phyloP scores from a whole-genome alignment of 2,329 filamentous ascomycete genomes.

The Penicillium sp. region DNA sequence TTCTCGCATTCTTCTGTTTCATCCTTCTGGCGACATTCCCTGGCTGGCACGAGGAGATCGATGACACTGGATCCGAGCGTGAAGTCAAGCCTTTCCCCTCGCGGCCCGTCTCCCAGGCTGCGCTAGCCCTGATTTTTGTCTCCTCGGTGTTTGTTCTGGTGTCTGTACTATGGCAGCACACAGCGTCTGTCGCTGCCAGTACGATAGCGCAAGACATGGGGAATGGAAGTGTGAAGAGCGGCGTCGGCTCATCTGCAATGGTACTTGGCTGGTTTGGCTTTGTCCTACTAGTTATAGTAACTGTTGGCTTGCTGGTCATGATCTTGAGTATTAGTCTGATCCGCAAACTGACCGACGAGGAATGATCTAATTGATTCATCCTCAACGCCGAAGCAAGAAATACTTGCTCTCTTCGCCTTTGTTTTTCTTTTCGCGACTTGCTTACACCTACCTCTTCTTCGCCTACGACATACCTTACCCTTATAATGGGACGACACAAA shows the following conservation, averaged over 20 bases:
- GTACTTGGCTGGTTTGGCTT: slow-evolving; percentile 98
- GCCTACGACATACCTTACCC: slow-evolving; percentile 13
- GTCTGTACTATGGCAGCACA: slow-evolving; percentile 67
- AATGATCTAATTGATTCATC: slow-evolving; percentile 16
- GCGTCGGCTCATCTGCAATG: slow-evolving; percentile 93
- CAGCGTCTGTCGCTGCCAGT: slow-evolving; percentile 90
- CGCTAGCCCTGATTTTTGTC: slow-evolving; percentile 85
- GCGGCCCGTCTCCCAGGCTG: slow-evolving; percentile 85
- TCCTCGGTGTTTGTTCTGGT: slow-evolving; percentile 66
- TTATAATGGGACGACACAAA: slow-evolving; percentile 26
- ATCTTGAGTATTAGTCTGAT: slow-evolving; percentile 88
- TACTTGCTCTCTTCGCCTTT: slow-evolving; percentile 6
- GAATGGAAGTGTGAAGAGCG: slow-evolving; percentile 81
- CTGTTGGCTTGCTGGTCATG: slow-evolving; percentile 92
- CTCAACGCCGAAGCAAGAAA: neutral
- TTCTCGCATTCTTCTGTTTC: slow-evolving; percentile 95
- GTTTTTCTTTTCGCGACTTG: slow-evolving; percentile 14
- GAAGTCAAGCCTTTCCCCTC: slow-evolving; percentile 95
- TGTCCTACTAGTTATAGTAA: slow-evolving; percentile 87
- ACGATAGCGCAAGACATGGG: slow-evolving; percentile 91
- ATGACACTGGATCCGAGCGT: slow-evolving; percentile 75
- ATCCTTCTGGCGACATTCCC: slow-evolving; percentile 94
- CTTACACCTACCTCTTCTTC: slow-evolving; percentile 6
- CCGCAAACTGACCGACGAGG: slow-evolving; percentile 56
- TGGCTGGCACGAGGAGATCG: slow-evolving; percentile 91